These are phyloP conservation scores for Stemphylium vesicarium DNA, from an alignment of 2,329 filamentous ascomycete genomes.

Conservation along the genomic window DNA sequence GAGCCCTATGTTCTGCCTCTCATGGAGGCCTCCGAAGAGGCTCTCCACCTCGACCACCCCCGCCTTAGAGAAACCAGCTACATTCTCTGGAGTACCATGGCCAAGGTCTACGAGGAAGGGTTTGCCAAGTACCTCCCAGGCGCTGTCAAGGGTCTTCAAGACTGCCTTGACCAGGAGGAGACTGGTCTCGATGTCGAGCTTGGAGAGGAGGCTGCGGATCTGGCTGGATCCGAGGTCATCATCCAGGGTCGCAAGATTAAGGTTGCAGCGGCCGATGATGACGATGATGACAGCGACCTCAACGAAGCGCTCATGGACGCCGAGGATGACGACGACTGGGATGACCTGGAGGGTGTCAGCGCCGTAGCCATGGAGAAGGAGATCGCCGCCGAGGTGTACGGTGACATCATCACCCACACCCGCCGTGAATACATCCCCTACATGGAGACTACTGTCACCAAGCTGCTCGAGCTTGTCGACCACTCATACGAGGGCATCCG, in stretches of 20 bases:
- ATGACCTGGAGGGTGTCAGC: slow-evolving; percentile 82
- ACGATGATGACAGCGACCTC: slow-evolving; percentile 69
- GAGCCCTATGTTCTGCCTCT: slow-evolving; percentile 88
- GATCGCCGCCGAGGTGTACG: slow-evolving; percentile 92
- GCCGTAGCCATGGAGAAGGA: slow-evolving; percentile 95
- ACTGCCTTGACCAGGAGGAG: slow-evolving; percentile 88
- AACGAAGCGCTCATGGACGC: slow-evolving; percentile 62
- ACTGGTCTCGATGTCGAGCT: slow-evolving; percentile 78
- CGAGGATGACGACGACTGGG: slow-evolving; percentile 83
- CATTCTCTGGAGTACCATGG: slow-evolving; percentile 93
- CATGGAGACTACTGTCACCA: slow-evolving; percentile 86
- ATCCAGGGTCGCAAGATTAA: slow-evolving; percentile 86
- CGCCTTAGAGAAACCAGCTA: slow-evolving; percentile 95
- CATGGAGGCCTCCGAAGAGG: slow-evolving; percentile 92
- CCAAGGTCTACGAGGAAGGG: slow-evolving; percentile 88
- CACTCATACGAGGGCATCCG: slow-evolving; percentile 93
- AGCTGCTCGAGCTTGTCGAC: slow-evolving; percentile 79
- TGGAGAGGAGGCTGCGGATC: slow-evolving; percentile 74
- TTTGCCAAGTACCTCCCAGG: slow-evolving; percentile 80
- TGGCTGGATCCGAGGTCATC: slow-evolving; percentile 76
- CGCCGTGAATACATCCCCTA: slow-evolving; percentile 81
- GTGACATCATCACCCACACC: slow-evolving; percentile 88
- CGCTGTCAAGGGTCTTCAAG: slow-evolving; percentile 79
- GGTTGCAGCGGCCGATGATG: slow-evolving; percentile 69
- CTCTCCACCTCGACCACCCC: slow-evolving; percentile 84